Conservation (phyloP, 345 rosid species). For the Aegle marmelos region DNA sequence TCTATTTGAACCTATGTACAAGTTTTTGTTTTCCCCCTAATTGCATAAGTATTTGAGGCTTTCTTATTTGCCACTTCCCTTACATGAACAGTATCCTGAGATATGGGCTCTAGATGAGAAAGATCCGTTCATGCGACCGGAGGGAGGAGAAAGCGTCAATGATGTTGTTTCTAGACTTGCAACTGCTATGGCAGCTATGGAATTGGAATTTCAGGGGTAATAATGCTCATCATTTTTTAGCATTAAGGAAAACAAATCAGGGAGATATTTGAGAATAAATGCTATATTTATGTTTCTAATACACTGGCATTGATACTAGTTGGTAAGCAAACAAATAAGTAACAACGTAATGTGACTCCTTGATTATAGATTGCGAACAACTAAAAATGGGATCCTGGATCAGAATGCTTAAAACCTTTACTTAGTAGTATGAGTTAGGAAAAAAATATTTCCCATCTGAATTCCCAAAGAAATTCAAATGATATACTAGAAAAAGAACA, state of each 20-base stretch:
- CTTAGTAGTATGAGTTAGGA: not conserved
- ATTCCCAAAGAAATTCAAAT: not conserved
- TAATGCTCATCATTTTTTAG: slow-evolving; percentile 8
- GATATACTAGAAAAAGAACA: not conserved
- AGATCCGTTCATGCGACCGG: slow-evolving; percentile 64
- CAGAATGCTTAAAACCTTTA: not conserved
- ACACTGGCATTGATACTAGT: not conserved
- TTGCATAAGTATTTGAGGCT: not conserved
- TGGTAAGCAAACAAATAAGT: not conserved
- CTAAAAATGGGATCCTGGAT: not conserved
- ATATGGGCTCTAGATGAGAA: slow-evolving; percentile 89
- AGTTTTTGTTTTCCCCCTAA: not conserved
- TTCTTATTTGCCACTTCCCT: slow-evolving; percentile 1
- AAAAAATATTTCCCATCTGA: not conserved
- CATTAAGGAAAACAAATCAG: not conserved
- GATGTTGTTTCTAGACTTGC: slow-evolving; percentile 80
- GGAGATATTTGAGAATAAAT: not conserved
- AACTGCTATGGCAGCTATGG: slow-evolving; percentile 45
- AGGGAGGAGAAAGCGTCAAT: slow-evolving; percentile 86
- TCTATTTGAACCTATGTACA: not conserved
- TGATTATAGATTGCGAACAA: not conserved
- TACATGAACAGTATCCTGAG: slow-evolving; percentile 53
- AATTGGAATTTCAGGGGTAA: slow-evolving; percentile 78
- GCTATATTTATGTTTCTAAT: not conserved
- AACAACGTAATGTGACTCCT: not conserved